Conservation (phyloP, 2,329 filamentous ascomycete genomes). For the Didymella exigua region DNA sequence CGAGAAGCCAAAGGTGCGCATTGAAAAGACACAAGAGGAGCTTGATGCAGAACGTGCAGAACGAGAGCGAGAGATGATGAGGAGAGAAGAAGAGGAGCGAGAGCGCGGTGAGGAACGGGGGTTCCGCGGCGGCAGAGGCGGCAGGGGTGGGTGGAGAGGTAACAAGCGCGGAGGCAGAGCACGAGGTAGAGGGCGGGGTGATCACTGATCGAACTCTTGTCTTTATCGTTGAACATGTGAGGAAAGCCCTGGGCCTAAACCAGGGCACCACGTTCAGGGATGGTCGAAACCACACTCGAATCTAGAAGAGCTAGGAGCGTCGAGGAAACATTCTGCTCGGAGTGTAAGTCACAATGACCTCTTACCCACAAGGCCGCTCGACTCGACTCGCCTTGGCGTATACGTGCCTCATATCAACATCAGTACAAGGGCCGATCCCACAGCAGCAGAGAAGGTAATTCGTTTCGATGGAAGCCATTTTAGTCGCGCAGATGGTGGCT, state of each 20-base stretch:
- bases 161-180: constrained; percentile 40
- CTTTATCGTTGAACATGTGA: background rate
- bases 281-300: too few relatives aligned
- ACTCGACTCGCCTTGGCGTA: too few relatives aligned
- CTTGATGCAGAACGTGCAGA: constrained; percentile 62
- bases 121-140: constrained; percentile 38
- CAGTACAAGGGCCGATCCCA: too few relatives aligned
- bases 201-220: constrained; percentile 20
- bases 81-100: constrained; percentile 49
- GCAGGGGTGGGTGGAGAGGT: constrained; percentile 44
- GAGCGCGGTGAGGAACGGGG: constrained; percentile 46
- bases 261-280: background rate
- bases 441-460: too few relatives aligned
- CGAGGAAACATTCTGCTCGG: too few relatives aligned
- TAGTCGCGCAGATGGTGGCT: too few relatives aligned
- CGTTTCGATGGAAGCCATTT: too few relatives aligned
- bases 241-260: too few relatives aligned
- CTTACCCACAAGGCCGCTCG: too few relatives aligned
- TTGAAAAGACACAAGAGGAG: constrained; percentile 77
- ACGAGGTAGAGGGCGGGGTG: constrained; percentile 32
- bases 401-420: too few relatives aligned
- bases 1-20: constrained; percentile 61
- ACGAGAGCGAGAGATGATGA: constrained; percentile 55
- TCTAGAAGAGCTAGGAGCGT: background rate
- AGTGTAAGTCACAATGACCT: too few relatives aligned